Percentiles rank a stretch among this genome's conserved stretches.
phyloP scores from a whole-genome alignment of 495 filamentous ascomycete species.

The Podospora appendiculata region DNA sequence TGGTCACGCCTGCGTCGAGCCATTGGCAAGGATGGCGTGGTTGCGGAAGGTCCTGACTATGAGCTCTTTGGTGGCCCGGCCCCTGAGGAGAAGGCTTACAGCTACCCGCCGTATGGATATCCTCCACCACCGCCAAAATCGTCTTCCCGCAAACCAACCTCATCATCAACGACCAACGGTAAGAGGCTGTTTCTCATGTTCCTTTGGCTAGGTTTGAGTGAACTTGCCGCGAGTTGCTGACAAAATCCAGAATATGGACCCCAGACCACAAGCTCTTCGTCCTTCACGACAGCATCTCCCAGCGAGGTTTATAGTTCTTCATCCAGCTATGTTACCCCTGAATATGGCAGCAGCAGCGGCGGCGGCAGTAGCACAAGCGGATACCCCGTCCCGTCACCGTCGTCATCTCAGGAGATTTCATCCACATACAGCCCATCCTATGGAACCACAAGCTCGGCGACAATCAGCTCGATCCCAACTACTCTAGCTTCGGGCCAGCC shows the following conservation, averaged over 20 bases:
- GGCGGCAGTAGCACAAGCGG: constrained; percentile 3
- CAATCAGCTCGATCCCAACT: too few species aligned
- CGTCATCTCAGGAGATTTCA: neutral
- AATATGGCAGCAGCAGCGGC: too few species aligned
- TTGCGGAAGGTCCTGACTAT: constrained; percentile 14
- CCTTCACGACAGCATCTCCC: neutral
- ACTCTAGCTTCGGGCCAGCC: too few species aligned
- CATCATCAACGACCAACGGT: constrained; percentile 3
- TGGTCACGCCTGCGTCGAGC: constrained; percentile 18
- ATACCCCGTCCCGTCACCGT: neutral
- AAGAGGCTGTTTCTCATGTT: neutral
- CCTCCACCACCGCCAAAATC: constrained; percentile 23
- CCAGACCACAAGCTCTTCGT: constrained; percentile 7
- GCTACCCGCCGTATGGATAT: constrained; percentile 37
- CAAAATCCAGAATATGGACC: constrained; percentile 2
- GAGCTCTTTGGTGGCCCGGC: constrained; percentile 16
- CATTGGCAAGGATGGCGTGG: constrained; percentile 6
- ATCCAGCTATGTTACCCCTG: neutral
- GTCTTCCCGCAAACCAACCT: neutral
- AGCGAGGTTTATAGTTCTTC: constrained; percentile 1
- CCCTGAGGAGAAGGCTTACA: constrained; percentile 24
- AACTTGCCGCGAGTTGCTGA: constrained; percentile 2
- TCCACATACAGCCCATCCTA: neutral
- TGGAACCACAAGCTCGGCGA: too few species aligned
- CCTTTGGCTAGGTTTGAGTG: neutral